Base-by-base conservation (phyloP, 2,329 filamentous ascomycete species). In the Colletotrichum sp. region DNA sequence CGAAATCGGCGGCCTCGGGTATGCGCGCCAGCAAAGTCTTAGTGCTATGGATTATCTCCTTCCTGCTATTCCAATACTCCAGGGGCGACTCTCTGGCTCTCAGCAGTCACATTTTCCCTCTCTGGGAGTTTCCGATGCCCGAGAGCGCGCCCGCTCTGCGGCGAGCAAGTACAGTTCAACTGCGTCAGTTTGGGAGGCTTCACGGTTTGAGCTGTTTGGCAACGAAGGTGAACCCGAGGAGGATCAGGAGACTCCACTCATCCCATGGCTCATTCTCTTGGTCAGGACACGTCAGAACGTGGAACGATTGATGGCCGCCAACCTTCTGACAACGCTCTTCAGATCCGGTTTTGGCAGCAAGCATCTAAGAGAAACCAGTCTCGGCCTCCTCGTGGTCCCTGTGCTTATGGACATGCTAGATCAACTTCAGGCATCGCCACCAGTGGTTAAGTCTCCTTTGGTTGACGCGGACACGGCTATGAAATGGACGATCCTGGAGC, bases 201-300 rank as follows among this genome's bases (percentile, higher is more conserved):
- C 81, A 28, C 83, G 81, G 4, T 78, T 80, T 18, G 83, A 83
- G 28, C 75, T 79, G 3, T 69, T 69, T 14, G 77, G 78, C 12
- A 72, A 79, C 9, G 80, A 76, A 18, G 79, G 79, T 13, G 85
- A 87, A 6, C 79, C 82, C 5, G 83, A 87, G 7, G 91, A 93
- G 65, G 91, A 94, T 12, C 85, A 90, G 4, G 95, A 96, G 82
- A 94, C 91, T 74, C 90, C 93, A 4, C 84, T 96, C 24, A 88
- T 96, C 52, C 91, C 94, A 2, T 96, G 94, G 92, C 88, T 97
- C 21, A 89, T 96, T 59, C 87, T 90, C 65, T 82, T 94, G 59
- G 87, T 92, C 61, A 89, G 94, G 77, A 88, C 89, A 16, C 87
- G 89, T 28, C 83, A 84, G 62, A 90, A 91, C 32, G 86, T 90